Conservation (phyloP, 805 yeast genomes). For the Trichomonascus vanleenenianus region DNA sequence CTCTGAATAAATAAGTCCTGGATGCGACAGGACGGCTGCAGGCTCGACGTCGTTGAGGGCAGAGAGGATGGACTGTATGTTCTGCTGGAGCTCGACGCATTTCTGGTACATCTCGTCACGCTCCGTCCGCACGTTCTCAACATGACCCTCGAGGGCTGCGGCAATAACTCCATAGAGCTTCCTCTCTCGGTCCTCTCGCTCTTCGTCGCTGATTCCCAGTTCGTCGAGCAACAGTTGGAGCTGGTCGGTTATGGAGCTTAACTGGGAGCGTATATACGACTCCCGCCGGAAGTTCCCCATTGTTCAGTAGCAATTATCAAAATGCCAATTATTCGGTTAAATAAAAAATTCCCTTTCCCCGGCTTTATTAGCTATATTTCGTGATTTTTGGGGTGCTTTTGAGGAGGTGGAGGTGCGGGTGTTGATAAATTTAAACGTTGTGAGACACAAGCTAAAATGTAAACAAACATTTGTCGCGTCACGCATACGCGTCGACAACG, state of each 20-base stretch:
- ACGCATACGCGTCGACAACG: no score
- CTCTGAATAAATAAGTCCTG: conserved; percentile 11
- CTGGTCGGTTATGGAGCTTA: conserved; percentile 19
- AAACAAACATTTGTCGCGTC: no score
- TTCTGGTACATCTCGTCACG: conserved; percentile 17
- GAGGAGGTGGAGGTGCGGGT: not conserved
- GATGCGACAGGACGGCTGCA: conserved; percentile 9
- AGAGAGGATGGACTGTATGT: conserved; percentile 18
- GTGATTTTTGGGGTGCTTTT: no score
- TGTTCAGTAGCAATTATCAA: no score
- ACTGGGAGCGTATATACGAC: conserved; percentile 22
- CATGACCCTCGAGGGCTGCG: conserved; percentile 24
- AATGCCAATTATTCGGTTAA: no score
- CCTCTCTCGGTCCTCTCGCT: conserved; percentile 22
- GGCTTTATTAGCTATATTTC: no score
- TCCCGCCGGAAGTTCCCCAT: conserved; percentile 8
- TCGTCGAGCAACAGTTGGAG: conserved; percentile 23
- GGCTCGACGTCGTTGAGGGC: conserved; percentile 16
- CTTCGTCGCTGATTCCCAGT: conserved; percentile 14
- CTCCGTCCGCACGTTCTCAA: conserved; percentile 21
- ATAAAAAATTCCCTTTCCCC: no score
- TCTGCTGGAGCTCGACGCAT: conserved; percentile 18
- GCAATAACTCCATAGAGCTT: conserved; percentile 21
- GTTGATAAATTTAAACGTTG: no score
- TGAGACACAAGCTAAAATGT: no score